Base-by-base conservation (phyloP, 148 eudicot species). In the Chenopodium album region DNA sequence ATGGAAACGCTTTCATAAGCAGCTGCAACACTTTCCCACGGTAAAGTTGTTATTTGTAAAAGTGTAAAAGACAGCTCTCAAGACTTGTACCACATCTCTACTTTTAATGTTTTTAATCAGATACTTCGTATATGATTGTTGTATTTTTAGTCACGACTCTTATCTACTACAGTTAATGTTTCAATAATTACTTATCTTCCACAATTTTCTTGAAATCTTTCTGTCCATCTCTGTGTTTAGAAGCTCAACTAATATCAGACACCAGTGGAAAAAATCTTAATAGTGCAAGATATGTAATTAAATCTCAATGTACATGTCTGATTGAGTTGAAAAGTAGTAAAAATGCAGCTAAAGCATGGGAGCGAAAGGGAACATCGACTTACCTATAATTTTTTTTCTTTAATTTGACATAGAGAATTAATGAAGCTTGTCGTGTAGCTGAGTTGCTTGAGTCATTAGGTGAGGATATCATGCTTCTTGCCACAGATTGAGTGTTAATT, bases 1-100 rank as follows among this genome's bases (percentile, higher is more conserved):
- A 47, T 96, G 99, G 99, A 96, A 96, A 90, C 88, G 98, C 78
- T 96, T 96, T 84, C 94, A 92, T 86, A 96, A 96, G 88, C 97
- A 92, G 91, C 94, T 96, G 78, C 99, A 96, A 81, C 99, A 96
- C 86, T 96, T 92, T 77, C 98, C 98, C 37, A 89, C 81, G 91
- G 99, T 94, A 91, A 85, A 48, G n/a, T 78, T 79, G 19, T 78
- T 72, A 50, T 50, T 50, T 48, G 52, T 48, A 9, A 48, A 48
- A 44, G 41, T 0, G 13, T 71, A 37, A 11, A 10, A 9, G 59
- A 56, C 50, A 26, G 7, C 48, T 28, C 44, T 77, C 34, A 46
- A 32, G 3, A 19, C 28, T 20, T 71, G 13, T 34, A 56, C 54
- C 6, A 19, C 32, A 4, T 66, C 26, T 4, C 10, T 78, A 28